These are phyloP conservation scores for Helminthosporium solani DNA, from an alignment of 2,329 filamentous ascomycete species.

Conservation along the genomic window DNA sequence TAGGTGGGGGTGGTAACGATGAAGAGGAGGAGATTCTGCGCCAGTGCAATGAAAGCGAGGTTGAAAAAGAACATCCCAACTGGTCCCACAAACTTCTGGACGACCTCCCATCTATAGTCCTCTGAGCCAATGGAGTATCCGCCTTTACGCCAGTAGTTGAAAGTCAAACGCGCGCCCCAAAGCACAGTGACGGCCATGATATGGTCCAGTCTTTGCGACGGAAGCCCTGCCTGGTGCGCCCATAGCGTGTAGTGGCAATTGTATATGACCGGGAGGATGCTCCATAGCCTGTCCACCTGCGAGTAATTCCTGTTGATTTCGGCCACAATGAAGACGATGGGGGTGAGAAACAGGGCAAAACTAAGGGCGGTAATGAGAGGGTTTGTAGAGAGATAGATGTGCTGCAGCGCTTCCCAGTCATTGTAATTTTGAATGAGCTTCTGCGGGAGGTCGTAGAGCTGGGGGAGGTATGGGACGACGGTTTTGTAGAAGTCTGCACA, in stretches of 20 bases:
- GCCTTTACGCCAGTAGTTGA: slow-evolving; percentile 95
- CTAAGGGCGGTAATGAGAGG: slow-evolving; percentile 76
- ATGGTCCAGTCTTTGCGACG: slow-evolving; percentile 70
- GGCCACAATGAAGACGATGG: slow-evolving; percentile 70
- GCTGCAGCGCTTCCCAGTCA: slow-evolving; percentile 62
- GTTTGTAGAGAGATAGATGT: slow-evolving; percentile 81
- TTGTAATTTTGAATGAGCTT: slow-evolving; percentile 57
- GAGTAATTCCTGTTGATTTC: slow-evolving; percentile 93
- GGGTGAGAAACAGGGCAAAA: slow-evolving; percentile 68
- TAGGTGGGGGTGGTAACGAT: slow-evolving; percentile 80
- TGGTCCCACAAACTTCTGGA: slow-evolving; percentile 65
- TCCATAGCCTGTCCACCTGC: slow-evolving; percentile 94
- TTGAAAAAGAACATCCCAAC: slow-evolving; percentile 81
- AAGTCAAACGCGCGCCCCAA: slow-evolving; percentile 92
- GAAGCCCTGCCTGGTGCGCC: slow-evolving; percentile 72
- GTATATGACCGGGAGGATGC: slow-evolving; percentile 82
- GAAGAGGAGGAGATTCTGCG: slow-evolving; percentile 76
- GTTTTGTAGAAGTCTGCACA: slow-evolving; percentile 75
- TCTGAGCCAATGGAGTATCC: slow-evolving; percentile 87
- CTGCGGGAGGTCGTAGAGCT: slow-evolving; percentile 51
- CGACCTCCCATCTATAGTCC: slow-evolving; percentile 88
- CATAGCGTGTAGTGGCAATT: slow-evolving; percentile 82
- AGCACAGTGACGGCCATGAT: slow-evolving; percentile 68
- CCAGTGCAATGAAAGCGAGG: slow-evolving; percentile 80
- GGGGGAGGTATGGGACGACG: slow-evolving; percentile 74